phyloP scores from a whole-genome alignment of 2,329 filamentous ascomycete genomes.

The Fusarium continuum region DNA sequence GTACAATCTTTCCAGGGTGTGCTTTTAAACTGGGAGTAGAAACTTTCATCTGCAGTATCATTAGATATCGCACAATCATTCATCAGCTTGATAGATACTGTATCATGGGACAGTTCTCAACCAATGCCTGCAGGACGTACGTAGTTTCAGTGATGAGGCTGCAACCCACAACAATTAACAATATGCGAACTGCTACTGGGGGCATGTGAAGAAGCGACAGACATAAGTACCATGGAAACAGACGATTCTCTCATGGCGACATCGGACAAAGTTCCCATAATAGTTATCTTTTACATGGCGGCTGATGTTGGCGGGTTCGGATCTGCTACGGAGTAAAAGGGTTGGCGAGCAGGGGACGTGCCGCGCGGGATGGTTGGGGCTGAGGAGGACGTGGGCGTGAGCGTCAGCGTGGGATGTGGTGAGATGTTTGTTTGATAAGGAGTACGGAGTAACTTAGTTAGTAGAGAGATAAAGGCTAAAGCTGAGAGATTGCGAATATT shows the following conservation, averaged over 20 bases:
- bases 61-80: constrained; percentile 9
- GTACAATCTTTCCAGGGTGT: neutral
- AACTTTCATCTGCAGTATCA: too few relatives aligned
- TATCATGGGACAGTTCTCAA: too few relatives aligned
- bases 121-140: neutral
- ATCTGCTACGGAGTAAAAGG: constrained; percentile 1
- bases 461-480: too few relatives aligned
- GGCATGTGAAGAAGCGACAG: constrained; percentile 7
- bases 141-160: too few relatives aligned
- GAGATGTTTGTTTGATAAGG: constrained; percentile 15
- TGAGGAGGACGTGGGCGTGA: constrained; percentile 24
- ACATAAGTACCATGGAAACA: neutral
- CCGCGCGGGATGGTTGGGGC: constrained; percentile 14
- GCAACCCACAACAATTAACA: too few relatives aligned
- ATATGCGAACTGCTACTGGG: neutral
- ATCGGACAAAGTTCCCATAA: neutral
- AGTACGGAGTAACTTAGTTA: too few relatives aligned
- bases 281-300: neutral
- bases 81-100: neutral
- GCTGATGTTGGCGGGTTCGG: constrained; percentile 8
- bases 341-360: neutral
- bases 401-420: constrained; percentile 28
- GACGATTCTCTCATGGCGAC: neutral
- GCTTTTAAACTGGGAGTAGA: too few relatives aligned
- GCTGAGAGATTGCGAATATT: neutral